Percentiles rank a stretch among this genome's conserved stretches.
Conservation (phyloP, 1,284 basidiomycete species). For the Rhodotorula sp. region DNA sequence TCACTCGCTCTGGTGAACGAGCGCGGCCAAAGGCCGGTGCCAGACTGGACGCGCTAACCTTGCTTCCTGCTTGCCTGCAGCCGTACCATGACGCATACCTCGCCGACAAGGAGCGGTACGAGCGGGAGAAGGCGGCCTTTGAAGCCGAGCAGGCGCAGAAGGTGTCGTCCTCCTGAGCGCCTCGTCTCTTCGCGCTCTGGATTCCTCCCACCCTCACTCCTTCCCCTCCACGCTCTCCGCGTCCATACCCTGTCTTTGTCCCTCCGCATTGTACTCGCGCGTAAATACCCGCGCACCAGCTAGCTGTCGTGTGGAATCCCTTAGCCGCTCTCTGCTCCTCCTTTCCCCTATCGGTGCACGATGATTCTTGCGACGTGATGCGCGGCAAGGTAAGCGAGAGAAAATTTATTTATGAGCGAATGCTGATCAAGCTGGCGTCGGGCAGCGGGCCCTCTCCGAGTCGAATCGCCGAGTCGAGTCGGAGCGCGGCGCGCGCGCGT, state of each 20-base stretch:
- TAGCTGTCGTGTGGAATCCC: background rate
- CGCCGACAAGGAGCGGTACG: conserved; percentile 20
- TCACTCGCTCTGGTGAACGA: background rate
- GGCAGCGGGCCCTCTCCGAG: too few relatives aligned
- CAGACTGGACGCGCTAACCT: background rate
- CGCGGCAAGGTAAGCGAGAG: too few relatives aligned
- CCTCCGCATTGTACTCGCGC: too few relatives aligned
- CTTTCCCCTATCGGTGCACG: too few relatives aligned
- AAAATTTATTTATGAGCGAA: too few relatives aligned
- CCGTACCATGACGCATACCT: conserved; percentile 26
- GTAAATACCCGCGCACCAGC: background rate
- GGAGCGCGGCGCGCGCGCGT: too few relatives aligned
- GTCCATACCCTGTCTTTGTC: background rate
- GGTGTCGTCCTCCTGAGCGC: background rate
- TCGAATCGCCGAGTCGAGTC: too few relatives aligned
- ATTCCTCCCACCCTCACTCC: too few relatives aligned
- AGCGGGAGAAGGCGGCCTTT: conserved; percentile 22
- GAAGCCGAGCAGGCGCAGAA: conserved; percentile 19
- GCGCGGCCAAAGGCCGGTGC: too few relatives aligned
- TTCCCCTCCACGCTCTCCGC: background rate
- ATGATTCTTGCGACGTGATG: too few relatives aligned
- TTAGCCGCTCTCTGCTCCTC: background rate
- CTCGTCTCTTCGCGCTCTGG: background rate
- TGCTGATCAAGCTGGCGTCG: too few relatives aligned
- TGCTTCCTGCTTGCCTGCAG: background rate